Conservation (phyloP, 1,284 basidiomycete species). For the Phenoliferia sp. region DNA sequence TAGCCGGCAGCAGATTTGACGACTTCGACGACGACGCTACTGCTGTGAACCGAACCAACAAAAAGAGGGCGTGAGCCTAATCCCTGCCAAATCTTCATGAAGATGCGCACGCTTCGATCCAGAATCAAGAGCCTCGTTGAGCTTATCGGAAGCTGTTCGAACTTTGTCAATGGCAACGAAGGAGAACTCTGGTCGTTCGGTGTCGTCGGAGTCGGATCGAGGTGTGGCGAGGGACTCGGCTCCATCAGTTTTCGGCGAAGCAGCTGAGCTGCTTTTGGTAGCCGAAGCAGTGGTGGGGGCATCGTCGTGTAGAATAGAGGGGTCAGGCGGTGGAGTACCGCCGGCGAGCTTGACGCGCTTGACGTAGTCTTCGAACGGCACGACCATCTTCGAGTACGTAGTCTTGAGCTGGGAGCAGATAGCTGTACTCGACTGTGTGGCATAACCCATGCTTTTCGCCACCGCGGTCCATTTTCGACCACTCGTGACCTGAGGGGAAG, state of each 20-base stretch:
- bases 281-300: conserved; percentile 2
- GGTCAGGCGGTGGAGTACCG: conserved; percentile 21
- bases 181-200: neutral
- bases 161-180: conserved; percentile 20
- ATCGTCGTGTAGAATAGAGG: conserved; percentile 15
- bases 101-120: neutral
- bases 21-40: neutral
- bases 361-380: conserved; percentile 89
- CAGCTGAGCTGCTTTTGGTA: conserved; percentile 9
- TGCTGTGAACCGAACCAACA: no score
- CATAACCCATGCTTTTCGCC: conserved; percentile 34
- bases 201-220: conserved; percentile 1
- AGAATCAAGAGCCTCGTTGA: conserved; percentile 26
- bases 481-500: conserved; percentile 25
- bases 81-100: neutral
- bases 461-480: conserved; percentile 34
- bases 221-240: conserved; percentile 19
- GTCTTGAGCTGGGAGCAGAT: conserved; percentile 82
- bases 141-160: conserved; percentile 32
- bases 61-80: neutral
- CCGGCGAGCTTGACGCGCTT: conserved; percentile 42
- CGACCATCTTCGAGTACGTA: conserved; percentile 83
- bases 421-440: conserved; percentile 50
- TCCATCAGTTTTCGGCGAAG: conserved; percentile 4
- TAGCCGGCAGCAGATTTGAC: neutral